Evolutionary conservation across 1,284 basidiomycete genomes (phyloP), one percentile per base, ranked within the genome.

Genomic region (Trametes polyzona): DNA sequence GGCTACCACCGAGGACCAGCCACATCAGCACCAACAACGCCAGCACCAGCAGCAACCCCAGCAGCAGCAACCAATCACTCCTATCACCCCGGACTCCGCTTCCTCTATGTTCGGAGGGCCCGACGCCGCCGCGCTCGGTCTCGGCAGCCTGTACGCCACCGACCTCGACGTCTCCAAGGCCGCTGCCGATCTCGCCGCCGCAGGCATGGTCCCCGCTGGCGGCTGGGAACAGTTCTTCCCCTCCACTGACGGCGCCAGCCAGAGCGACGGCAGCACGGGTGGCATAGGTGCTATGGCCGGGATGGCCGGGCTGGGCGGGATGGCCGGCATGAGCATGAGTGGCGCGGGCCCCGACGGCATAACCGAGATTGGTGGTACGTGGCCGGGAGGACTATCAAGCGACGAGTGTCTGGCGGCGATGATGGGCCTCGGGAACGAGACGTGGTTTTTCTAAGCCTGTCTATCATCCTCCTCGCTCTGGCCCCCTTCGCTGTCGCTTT

Each of bases 381-480:
- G n/a, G n/a, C n/a, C n/a, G n/a, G n/a, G n/a, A n/a, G n/a, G n/a
- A n/a, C n/a, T n/a, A n/a, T n/a, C n/a, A n/a, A n/a, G 58, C 44
- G 56, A 60, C 47, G 58, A 63, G 43, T 59, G 50, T n/a, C 53
- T 63, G 12, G 61, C 61, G 27, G 61, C 61, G 39, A 58, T 63
- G 58, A 63, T 63, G 58, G 58, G 61, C 9, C 52, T 63, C n/a
- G 61, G 50, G 35, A 57, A 52, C 55, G 54, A 55, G 36, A 46
- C 61, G 29, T 63, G 61, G 61, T 63, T 63, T 53, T 37, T 63
- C 35, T 54, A 35, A 30, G 33, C 32, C 17, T 4, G 32, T 24
- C 46, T 19, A 14, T 17, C 26, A 14, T 5, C 17, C 19, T 4
- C 9, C 7, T 19, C 24, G 5, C 9, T 47, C 41, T 9, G 6